Percentiles rank a stretch among this genome's conserved stretches.
Conservation (phyloP, 2,329 filamentous ascomycete species). For the Magnaporthiopsis rhizophila region DNA sequence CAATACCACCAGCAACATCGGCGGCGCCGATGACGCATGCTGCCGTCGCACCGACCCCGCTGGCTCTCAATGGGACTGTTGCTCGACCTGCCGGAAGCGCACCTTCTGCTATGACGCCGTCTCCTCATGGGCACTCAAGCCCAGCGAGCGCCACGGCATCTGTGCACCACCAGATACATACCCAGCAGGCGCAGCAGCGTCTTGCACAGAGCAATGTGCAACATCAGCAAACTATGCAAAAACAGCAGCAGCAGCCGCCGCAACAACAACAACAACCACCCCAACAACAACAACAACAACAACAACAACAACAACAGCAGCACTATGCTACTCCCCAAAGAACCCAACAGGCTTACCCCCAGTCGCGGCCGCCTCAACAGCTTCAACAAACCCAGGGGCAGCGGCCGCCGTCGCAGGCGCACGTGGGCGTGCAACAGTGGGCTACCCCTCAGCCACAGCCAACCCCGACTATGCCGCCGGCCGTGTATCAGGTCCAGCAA, state of each 20-base stretch:
- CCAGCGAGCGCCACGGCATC: conserved; percentile 2
- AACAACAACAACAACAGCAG: background rate
- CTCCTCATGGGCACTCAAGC: conserved; percentile 1
- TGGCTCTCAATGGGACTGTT: background rate
- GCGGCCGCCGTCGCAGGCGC: background rate
- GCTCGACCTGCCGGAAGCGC: background rate
- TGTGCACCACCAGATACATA: conserved; percentile 2
- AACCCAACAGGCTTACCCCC: background rate
- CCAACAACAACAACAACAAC: conserved; percentile 1
- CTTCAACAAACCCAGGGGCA: background rate
- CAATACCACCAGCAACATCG: conserved; percentile 1
- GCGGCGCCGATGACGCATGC: background rate
- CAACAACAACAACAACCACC: background rate
- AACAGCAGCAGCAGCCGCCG: background rate
- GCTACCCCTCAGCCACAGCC: background rate
- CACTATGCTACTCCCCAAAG: conserved; percentile 12
- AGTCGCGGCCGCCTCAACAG: background rate
- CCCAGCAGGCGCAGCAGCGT: background rate
- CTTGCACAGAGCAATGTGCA: background rate
- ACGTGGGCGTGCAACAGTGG: background rate
- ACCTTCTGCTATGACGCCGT: background rate
- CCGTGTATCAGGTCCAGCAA: background rate
- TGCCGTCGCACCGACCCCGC: background rate
- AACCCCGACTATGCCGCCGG: background rate
- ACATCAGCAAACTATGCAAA: background rate